These are phyloP conservation scores for Trichoderma atroviride DNA, from an alignment of 2,329 filamentous ascomycete genomes.

Conservation along the genomic window DNA sequence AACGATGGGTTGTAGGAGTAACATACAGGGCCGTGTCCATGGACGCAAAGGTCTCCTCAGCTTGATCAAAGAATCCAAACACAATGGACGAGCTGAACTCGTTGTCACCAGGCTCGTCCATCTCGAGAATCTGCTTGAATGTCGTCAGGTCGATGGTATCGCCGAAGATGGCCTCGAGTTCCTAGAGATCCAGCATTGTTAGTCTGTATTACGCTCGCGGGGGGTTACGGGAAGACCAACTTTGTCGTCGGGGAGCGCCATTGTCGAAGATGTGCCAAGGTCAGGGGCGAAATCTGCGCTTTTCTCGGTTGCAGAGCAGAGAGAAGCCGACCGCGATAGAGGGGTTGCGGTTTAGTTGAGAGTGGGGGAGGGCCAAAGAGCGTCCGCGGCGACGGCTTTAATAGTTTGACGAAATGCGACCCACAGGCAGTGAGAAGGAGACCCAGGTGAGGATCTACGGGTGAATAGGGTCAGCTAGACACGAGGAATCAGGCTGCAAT, in stretches of 20 bases:
- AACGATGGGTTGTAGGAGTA: neutral
- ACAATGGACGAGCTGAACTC: conserved; percentile 92
- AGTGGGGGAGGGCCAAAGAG: conserved; percentile 19
- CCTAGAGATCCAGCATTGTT: conserved; percentile 51
- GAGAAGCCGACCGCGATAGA: conserved; percentile 20
- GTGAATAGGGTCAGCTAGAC: neutral
- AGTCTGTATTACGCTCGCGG: conserved; percentile 1
- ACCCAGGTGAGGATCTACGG: conserved; percentile 13
- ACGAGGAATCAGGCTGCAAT: neutral
- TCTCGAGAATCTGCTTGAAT: conserved; percentile 95
- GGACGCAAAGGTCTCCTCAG: conserved; percentile 78
- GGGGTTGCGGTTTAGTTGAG: conserved; percentile 21
- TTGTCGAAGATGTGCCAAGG: conserved; percentile 27
- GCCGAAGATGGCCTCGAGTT: conserved; percentile 62
- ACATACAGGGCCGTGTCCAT: conserved; percentile 86
- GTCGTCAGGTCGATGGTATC: conserved; percentile 78
- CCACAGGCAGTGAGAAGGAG: conserved; percentile 10
- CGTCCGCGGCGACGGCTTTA: conserved; percentile 20
- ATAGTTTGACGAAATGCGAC: conserved; percentile 18
- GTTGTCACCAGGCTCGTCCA: conserved; percentile 87
- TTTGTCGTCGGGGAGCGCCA: conserved; percentile 41
- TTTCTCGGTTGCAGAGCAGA: neutral
- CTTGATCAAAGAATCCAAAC: conserved; percentile 90
- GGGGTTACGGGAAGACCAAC: conserved; percentile 32
- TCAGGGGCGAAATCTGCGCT: conserved; percentile 11